A percentile compares a stretch with the other conserved stretches of the same genome.
Evolutionary conservation across 805 yeast species (phyloP).

Genomic region (Candida pseudofarinosa): DNA sequence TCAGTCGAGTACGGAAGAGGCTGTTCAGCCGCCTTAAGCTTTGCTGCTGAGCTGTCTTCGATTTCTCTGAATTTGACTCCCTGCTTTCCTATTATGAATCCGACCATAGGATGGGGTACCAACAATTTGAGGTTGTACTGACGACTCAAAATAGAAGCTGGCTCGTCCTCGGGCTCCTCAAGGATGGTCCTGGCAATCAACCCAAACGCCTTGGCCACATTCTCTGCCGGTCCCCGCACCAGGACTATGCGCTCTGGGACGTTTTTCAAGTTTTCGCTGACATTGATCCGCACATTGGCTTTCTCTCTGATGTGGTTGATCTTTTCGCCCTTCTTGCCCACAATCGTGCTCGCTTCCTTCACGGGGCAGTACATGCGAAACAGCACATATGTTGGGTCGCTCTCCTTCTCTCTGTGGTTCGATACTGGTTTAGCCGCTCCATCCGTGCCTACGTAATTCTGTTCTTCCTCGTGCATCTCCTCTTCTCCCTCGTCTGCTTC

Average conservation of each 20-base stretch:
- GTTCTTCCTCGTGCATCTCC: not conserved
- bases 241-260: slow-evolving; percentile 72
- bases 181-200: slow-evolving; percentile 61
- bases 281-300: slow-evolving; percentile 63
- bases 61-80: slow-evolving; percentile 75
- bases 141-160: slow-evolving; percentile 52
- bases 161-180: slow-evolving; percentile 62
- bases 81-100: slow-evolving; percentile 73
- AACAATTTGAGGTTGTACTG: slow-evolving; percentile 57
- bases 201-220: slow-evolving; percentile 80
- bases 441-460: slow-evolving; percentile 2
- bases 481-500: slow-evolving; percentile 2
- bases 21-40: slow-evolving; percentile 67
- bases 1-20: slow-evolving; percentile 76
- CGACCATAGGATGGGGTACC: slow-evolving; percentile 76
- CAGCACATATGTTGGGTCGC: slow-evolving; percentile 59
- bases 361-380: slow-evolving; percentile 73
- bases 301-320: slow-evolving; percentile 60
- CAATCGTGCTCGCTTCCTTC: slow-evolving; percentile 69
- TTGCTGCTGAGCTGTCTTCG: slow-evolving; percentile 77
- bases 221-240: slow-evolving; percentile 70
- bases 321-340: slow-evolving; percentile 78
- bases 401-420: slow-evolving; percentile 37
- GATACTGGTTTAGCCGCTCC: slow-evolving; percentile 30
- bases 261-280: slow-evolving; percentile 67